Conservation (phyloP, 202 grass and related monocot species). For the Carex sylvatica region DNA sequence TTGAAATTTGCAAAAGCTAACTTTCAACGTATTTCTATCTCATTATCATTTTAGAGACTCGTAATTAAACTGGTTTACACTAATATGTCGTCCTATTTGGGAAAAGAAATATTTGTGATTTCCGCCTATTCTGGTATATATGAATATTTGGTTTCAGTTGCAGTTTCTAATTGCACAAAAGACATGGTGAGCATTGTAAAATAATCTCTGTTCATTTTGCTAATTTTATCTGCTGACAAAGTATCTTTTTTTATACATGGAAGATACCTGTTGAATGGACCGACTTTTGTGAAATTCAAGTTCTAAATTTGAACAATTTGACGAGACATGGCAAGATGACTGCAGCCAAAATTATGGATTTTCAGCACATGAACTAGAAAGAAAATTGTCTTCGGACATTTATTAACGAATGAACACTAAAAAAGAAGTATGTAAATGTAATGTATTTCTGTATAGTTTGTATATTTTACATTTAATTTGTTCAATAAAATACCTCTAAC, state of each 20-base stretch:
- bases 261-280: conserved; percentile 37
- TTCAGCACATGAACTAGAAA: conserved; percentile 54
- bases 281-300: conserved; percentile 33
- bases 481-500: too few species aligned
- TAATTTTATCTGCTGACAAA: neutral
- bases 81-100: neutral
- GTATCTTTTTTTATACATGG: neutral
- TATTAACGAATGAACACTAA: too few species aligned
- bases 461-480: too few species aligned
- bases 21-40: neutral
- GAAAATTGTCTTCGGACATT: conserved; percentile 31
- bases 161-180: neutral
- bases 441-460: too few species aligned
- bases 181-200: neutral
- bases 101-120: neutral
- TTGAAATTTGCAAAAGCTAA: conserved; percentile 1
- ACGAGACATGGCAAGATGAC: conserved; percentile 22
- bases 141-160: neutral
- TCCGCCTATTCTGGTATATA: neutral
- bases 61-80: neutral
- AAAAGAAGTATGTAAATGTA: too few species aligned
- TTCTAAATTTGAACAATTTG: neutral
- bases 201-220: neutral
- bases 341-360: conserved; percentile 28
- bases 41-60: neutral